Evolutionary conservation across 352 stramenopile species (phyloP).

Genomic region (Phytophthora constricta): DNA sequence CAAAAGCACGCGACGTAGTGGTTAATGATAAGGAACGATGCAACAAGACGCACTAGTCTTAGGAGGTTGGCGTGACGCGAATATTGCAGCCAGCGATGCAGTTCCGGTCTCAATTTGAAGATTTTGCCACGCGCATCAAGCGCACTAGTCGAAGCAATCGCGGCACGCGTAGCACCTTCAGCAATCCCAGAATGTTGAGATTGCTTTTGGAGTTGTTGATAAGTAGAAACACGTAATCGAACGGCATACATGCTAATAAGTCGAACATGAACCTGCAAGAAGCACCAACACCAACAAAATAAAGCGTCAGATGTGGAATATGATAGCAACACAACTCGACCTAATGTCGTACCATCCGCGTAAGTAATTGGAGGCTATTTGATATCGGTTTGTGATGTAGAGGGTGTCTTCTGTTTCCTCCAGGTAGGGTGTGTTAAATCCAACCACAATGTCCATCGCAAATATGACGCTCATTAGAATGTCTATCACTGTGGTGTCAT

Average conservation of each 20-base stretch:
- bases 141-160: conserved; percentile 74
- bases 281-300: too few relatives aligned
- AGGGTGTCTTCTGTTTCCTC: conserved; percentile 46
- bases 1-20: conserved; percentile 86
- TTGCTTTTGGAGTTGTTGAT: conserved; percentile 58
- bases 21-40: conserved; percentile 75
- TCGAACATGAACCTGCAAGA: conserved; percentile 78
- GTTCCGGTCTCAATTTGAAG: conserved; percentile 72
- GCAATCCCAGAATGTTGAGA: conserved; percentile 67
- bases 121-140: conserved; percentile 73
- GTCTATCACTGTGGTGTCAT: conserved; percentile 54
- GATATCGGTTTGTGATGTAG: conserved; percentile 67
- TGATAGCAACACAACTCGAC: too few relatives aligned
- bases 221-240: conserved; percentile 65
- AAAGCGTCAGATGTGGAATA: too few relatives aligned
- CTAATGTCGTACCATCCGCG: conserved; percentile 69
- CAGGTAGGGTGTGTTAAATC: conserved; percentile 76
- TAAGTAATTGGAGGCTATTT: conserved; percentile 63
- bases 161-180: conserved; percentile 75
- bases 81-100: conserved; percentile 84
- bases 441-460: conserved; percentile 69
- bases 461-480: conserved; percentile 75
- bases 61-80: conserved; percentile 82
- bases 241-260: conserved; percentile 76
- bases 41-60: conserved; percentile 68